Base-by-base conservation (phyloP, 2,329 filamentous ascomycete genomes). In the Phaeosphaeriaceae sp. region DNA sequence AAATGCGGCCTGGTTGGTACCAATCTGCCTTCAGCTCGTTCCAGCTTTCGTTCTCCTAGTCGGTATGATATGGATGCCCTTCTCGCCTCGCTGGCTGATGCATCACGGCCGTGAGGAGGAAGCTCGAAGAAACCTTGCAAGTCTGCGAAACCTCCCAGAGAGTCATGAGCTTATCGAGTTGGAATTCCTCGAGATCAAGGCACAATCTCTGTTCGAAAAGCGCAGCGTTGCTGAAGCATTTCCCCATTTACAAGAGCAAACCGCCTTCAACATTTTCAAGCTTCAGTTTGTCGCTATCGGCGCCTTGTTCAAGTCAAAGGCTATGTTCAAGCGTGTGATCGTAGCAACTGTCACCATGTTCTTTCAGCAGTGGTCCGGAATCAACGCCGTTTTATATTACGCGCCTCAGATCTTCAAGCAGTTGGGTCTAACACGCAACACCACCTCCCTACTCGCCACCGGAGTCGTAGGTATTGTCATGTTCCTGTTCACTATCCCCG, bases 181-280 rank as follows among this genome's bases (percentile, higher is more conserved):
- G 1, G 90, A 93, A 63, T 91, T 88, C 65, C 81, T 91, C n/a
- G 89, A 93, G 68, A 92, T 93, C 74, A 89, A 90, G 70, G 88
- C 89, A 0, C 87, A 91, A 68, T 87, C 85, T 0, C 71, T 89
- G 15, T 94, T 93, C 58, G 89, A 93, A 72, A 89, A 92, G 74
- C 83, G 1, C 79, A 87, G 8, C 81, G 83, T 79, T 74, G 13
- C 76, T 0, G 85, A 88, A 54, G 79, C 86, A 18, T 91, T 89
- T 69, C 89, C 88, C 0, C 77, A 87, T 28, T 75, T 89, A 12
- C 76, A 79, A 2, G 79, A 86, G 50, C 78, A 79, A 42, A 88
- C 83, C 0, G 56, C 73, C 77, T 1, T 82, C 79, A 82, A 56
- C 87, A 88, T 67, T 80, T 74, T n/a, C 46, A 74, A 74, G 49